Evolutionary conservation across 2,329 filamentous ascomycete species (phyloP), one percentile per base, ranked within the genome.

Genomic region (Fusarium nematophilum): DNA sequence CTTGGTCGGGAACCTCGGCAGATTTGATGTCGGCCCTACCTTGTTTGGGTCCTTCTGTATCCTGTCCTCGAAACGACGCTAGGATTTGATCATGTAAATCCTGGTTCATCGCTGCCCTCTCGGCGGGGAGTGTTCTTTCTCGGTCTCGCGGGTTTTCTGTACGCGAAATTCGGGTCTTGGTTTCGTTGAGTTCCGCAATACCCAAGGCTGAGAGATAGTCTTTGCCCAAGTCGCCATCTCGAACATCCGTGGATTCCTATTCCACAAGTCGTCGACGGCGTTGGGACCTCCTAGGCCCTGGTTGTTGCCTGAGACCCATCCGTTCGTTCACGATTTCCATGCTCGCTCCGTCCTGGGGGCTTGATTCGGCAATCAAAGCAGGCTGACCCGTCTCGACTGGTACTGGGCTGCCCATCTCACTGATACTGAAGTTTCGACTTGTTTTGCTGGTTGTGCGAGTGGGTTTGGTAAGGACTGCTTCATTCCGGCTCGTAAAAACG

Each of bases 371-470:
- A 5, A 34, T 39, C 5, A 40, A 40, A 4, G 37, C 38, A n/a
- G 15, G 26, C 13, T 38, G 47, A 3, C 40, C 40, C 15, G 31
- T 39, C 15, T 44, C 57, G 15, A 53, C n/a, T 8, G 60, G 66
- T 13, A 70, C 44, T 1, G 70, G 70, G n/a, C 70, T 72, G 10
- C 70, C 70, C 7, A 40, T 62, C 14, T 69, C 69, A 7, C 67
- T 70, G 15, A 72, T 27, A 33, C 67, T 72, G 40, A 70, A 69
- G 21, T 55, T 64, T 18, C 67, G 62, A n/a, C 57, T 50, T 7
- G 38, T n/a, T 26, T 54, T 67, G 5, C 46, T 51, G 3, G 14
- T 34, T 42, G 65, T 68, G 6, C 48, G 53, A 29, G 26, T 21
- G 9, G 44, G 25, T 3, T 34, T 36, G 8, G 33, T 36, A n/a